phyloP scores from a whole-genome alignment of 2,329 filamentous ascomycete genomes.

The Botrytis paeoniae region DNA sequence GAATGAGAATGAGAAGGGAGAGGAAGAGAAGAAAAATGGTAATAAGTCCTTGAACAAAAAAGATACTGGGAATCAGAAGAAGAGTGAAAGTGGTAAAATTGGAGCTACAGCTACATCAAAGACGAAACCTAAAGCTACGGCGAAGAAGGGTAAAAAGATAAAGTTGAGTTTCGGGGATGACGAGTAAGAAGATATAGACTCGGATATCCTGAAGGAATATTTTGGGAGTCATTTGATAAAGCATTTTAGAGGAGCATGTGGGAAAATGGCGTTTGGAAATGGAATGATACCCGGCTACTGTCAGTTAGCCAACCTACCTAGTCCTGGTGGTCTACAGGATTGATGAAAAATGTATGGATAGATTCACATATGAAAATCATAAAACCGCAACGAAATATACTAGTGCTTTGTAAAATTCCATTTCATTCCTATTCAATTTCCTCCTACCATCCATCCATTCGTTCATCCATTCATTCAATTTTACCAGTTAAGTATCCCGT shows the following conservation, averaged over 20 bases:
- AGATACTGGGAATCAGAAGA: not conserved
- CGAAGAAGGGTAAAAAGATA: slow-evolving; percentile 53
- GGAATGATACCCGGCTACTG: slow-evolving; percentile 11
- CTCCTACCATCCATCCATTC: not conserved
- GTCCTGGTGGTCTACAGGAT: not conserved
- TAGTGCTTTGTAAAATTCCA: not conserved
- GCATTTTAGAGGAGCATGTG: not conserved
- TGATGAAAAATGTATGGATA: not conserved
- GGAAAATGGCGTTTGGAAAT: not conserved
- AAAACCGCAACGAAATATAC: not conserved
- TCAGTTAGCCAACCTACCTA: not conserved
- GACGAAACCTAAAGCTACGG: slow-evolving; percentile 30
- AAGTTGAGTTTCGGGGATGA: slow-evolving; percentile 67
- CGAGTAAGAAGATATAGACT: slow-evolving; percentile 38
- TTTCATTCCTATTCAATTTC: not conserved
- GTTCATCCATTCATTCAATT: slow-evolving; percentile 2
- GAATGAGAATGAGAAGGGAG: not conserved
- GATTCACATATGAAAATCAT: not conserved
- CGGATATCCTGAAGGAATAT: not conserved
- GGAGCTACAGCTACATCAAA: slow-evolving; percentile 23
- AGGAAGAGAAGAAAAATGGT: not conserved
- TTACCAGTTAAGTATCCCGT: not conserved
- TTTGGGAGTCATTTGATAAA: not conserved
- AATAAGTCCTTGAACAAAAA: not conserved
- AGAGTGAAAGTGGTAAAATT: not conserved